phyloP scores from a whole-genome alignment of 345 rosid species.

The Kandelia obovata region DNA sequence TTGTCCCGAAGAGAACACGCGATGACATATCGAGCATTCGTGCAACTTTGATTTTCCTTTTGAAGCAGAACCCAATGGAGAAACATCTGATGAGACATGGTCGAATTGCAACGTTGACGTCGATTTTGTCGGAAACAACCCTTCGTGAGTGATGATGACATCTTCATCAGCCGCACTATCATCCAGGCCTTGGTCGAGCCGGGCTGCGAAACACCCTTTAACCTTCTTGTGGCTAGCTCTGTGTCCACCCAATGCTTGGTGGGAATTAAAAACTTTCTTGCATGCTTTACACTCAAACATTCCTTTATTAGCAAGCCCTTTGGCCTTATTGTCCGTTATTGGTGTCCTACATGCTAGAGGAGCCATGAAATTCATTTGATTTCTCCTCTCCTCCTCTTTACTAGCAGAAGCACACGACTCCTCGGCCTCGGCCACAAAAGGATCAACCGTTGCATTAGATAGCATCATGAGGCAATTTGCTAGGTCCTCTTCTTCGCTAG shows the following conservation, averaged over 20 bases:
- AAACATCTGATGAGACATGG: slow-evolving; percentile 29
- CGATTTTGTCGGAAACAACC: slow-evolving; percentile 38
- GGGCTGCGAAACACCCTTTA: slow-evolving; percentile 91
- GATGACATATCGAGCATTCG: slow-evolving; percentile 90
- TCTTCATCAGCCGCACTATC: slow-evolving; percentile 40
- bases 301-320: slow-evolving; percentile 39
- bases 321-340: slow-evolving; percentile 37
- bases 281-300: slow-evolving; percentile 93
- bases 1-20: slow-evolving; percentile 90
- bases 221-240: slow-evolving; percentile 99
- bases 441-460: slow-evolving; percentile 64
- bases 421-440: slow-evolving; percentile 42
- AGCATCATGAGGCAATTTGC: slow-evolving; percentile 90
- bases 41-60: slow-evolving; percentile 73
- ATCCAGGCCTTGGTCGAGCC: slow-evolving; percentile 37
- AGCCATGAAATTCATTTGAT: slow-evolving; percentile 32
- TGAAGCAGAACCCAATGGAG: slow-evolving; percentile 27
- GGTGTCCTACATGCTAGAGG: slow-evolving; percentile 26
- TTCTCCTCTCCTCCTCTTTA: slow-evolving; percentile 54
- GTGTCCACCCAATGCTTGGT: slow-evolving; percentile 98
- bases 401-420: slow-evolving; percentile 72
- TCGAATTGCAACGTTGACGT: slow-evolving; percentile 32
- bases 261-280: slow-evolving; percentile 94
- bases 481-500: slow-evolving; percentile 88
- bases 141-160: slow-evolving; percentile 51